These are phyloP conservation scores for Penicillium daleae DNA, from an alignment of 495 filamentous ascomycete species.

Conservation along the genomic window DNA sequence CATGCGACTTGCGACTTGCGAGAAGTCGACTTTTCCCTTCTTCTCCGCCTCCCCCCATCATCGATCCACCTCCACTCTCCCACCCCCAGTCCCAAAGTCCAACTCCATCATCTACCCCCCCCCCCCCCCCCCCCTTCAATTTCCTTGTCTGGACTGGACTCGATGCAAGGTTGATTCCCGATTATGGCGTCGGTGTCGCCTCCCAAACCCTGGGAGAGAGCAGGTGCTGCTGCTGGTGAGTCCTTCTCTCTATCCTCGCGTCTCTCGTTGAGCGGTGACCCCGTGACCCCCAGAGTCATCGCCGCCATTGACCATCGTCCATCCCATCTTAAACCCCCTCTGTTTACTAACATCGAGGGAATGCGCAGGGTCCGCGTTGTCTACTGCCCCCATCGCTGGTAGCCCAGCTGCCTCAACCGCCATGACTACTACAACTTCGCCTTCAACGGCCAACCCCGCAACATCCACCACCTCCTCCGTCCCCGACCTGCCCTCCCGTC, in stretches of 20 bases:
- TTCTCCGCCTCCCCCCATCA: constrained; percentile 20
- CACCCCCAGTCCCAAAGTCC: not conserved
- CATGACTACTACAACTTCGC: constrained; percentile 44
- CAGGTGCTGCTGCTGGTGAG: constrained; percentile 65
- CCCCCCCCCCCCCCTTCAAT: too few relatives aligned
- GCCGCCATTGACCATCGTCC: constrained; percentile 14
- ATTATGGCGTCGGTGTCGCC: constrained; percentile 70
- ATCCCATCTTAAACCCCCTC: constrained; percentile 9
- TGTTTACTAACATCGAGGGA: not conserved
- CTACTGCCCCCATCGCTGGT: constrained; percentile 37
- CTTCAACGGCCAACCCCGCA: constrained; percentile 46
- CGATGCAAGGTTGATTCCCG: constrained; percentile 40
- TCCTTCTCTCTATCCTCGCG: constrained; percentile 8
- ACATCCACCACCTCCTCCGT: constrained; percentile 51
- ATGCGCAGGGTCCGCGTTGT: constrained; percentile 41
- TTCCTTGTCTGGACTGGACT: constrained; percentile 17
- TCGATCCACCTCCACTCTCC: constrained; percentile 20
- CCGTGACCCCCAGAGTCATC: not conserved
- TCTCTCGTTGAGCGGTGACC: not conserved
- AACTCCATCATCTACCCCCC: constrained; percentile 4
- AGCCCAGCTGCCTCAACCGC: constrained; percentile 45
- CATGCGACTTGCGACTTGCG: constrained; percentile 24
- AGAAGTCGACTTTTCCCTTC: constrained; percentile 22
- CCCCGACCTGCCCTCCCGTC: constrained; percentile 80
- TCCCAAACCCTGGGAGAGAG: constrained; percentile 94